Percentiles rank a stretch among this genome's conserved stretches.
Evolutionary conservation across 768 basidiomycete species (phyloP).

Genomic region (Suillus subalutaceus): DNA sequence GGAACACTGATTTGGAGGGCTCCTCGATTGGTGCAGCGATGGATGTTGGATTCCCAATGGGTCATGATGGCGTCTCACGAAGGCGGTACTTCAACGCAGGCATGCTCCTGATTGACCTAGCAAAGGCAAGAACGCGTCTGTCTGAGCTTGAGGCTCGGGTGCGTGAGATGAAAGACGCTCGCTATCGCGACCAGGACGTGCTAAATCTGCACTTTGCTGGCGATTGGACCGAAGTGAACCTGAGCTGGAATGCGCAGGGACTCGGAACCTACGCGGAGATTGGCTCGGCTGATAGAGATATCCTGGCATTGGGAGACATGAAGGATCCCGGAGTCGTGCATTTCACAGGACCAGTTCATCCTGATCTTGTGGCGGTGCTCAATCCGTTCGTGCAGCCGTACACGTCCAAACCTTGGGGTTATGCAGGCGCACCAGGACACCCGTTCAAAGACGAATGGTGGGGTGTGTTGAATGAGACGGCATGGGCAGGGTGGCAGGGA

Average conservation of each 20-base stretch:
- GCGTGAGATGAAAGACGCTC: slow-evolving; percentile 30
- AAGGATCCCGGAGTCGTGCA: slow-evolving; percentile 51
- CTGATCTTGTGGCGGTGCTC: slow-evolving; percentile 44
- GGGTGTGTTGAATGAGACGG: slow-evolving; percentile 41
- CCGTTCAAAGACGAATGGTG: slow-evolving; percentile 55
- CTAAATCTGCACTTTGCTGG: slow-evolving; percentile 49
- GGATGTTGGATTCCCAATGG: slow-evolving; percentile 55
- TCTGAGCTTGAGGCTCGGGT: slow-evolving; percentile 31
- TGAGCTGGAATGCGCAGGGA: slow-evolving; percentile 60
- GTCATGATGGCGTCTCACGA: slow-evolving; percentile 39
- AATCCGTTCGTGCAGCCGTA: slow-evolving; percentile 57
- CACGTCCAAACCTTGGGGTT: slow-evolving; percentile 62
- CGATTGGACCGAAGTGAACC: slow-evolving; percentile 44
- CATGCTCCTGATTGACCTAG: slow-evolving; percentile 53
- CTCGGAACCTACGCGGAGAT: slow-evolving; percentile 53
- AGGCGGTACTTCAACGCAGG: slow-evolving; percentile 58
- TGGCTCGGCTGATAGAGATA: slow-evolving; percentile 37
- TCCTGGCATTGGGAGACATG: slow-evolving; percentile 38
- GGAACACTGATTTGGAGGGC: slow-evolving; percentile 47
- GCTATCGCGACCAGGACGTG: slow-evolving; percentile 52
- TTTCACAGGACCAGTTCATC: slow-evolving; percentile 60
- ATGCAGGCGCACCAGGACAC: slow-evolving; percentile 53
- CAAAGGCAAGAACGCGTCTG: slow-evolving; percentile 34
- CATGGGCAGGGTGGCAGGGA: slow-evolving; percentile 42
- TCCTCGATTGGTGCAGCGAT: slow-evolving; percentile 45